Base-by-base conservation (phyloP, 495 filamentous ascomycete species). In the Aspergillus olivimuriae region DNA sequence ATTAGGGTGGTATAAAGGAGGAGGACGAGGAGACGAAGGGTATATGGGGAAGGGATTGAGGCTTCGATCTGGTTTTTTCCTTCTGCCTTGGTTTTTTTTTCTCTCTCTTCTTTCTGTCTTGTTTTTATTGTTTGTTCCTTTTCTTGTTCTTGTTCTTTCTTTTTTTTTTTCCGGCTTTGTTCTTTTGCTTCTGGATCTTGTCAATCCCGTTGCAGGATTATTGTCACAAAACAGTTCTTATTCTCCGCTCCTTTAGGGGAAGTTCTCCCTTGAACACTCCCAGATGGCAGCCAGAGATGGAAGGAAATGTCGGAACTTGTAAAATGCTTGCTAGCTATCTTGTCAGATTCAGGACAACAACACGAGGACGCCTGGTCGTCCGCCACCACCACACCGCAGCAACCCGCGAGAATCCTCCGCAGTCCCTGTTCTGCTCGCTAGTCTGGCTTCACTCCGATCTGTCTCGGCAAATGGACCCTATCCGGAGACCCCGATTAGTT, bases 281-380 rank as follows among this genome's bases (percentile, higher is more conserved):
- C n/a, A n/a, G n/a, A n/a, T n/a, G n/a, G n/a, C 44, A 60, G 53
- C 56, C 61, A 63, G 55, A 67, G 62, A 62, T 66, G 63, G 60
- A 67, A 53, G 58, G 49, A 61, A 63, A 56, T 59, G 61, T 60
- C 64, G 62, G 47, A 70, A 69, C 56, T 69, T 73, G 66, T 70
- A 64, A 60, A 64, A 73, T 73, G 69, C 58, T 73, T 73, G 66
- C 67, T 73, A 71, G 65, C 69, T 73, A 73, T 65, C 53, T 66
- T 64, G 58, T 62, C 57, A 65, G 60, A 69, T 44, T 56, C 50
- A 57, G 64, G 54, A 63, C 54, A 68, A 65, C 52, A 68, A 63
- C 51, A 65, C 40, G 52, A 52, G 51, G 50, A 44, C 47, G 48
- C 38, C 59, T 46, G 51, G 48, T 30, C 19, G 32, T 19, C 41